Evolutionary conservation across 768 basidiomycete species (phyloP).

Genomic region (Kwoniella dendrophila): DNA sequence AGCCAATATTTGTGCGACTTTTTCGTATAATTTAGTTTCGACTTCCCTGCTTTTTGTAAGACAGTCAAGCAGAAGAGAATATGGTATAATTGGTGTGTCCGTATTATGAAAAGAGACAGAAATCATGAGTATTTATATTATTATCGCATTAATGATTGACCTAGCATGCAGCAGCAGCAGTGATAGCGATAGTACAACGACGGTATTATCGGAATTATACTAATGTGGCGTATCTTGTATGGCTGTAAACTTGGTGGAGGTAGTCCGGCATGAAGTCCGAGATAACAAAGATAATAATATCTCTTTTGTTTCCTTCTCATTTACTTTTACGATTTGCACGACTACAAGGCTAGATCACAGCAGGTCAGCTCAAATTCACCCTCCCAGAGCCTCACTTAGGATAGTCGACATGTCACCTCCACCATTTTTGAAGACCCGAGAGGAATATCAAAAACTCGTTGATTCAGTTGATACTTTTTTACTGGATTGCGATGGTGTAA

Average conservation of each 20-base stretch:
- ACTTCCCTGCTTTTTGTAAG: no score
- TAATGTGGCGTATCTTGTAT: conserved; percentile 24
- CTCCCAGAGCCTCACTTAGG: background rate
- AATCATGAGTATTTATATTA: background rate
- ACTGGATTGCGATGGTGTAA: conserved; percentile 93
- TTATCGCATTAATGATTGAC: background rate
- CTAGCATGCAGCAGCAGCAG: background rate
- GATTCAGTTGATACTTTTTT: conserved; percentile 87
- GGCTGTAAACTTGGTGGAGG: conserved; percentile 17
- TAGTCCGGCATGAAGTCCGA: conserved; percentile 2
- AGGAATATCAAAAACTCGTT: conserved; percentile 58
- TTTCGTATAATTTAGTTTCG: no score
- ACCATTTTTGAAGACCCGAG: conserved; percentile 36
- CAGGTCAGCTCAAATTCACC: background rate
- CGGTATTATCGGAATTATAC: conserved; percentile 12
- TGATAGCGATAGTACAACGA: conserved; percentile 3
- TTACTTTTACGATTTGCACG: no score
- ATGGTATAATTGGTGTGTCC: no score
- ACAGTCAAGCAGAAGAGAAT: no score
- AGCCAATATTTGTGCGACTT: no score
- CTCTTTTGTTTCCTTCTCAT: no score
- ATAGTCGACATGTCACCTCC: conserved; percentile 20
- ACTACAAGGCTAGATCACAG: background rate
- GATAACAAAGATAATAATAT: background rate
- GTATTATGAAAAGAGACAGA: background rate